Conservation (phyloP, 1,284 basidiomycete genomes). For the Boletus semigastroideus region DNA sequence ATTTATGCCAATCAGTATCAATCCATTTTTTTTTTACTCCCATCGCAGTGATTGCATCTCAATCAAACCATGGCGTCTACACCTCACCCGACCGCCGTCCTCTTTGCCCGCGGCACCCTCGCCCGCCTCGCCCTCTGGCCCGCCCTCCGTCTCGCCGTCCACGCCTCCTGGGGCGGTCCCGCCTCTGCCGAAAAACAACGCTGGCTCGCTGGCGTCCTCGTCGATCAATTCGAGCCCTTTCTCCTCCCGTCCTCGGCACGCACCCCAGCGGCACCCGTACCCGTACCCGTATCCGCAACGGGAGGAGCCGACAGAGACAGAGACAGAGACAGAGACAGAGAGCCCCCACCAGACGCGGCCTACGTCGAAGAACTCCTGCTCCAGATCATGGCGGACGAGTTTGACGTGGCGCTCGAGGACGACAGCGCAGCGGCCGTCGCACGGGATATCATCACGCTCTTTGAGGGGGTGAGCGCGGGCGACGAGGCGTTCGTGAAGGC, state of each 20-base stretch:
- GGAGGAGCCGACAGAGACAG: no score
- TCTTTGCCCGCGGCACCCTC: conserved; percentile 83
- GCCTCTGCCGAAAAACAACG: conserved; percentile 65
- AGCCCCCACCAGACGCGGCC: conserved; percentile 58
- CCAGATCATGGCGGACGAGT: conserved; percentile 84
- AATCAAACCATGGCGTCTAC: conserved; percentile 12
- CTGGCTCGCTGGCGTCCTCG: conserved; percentile 79
- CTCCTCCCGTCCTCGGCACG: not conserved
- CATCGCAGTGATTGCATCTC: not conserved
- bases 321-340: not conserved
- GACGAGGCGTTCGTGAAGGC: conserved; percentile 48
- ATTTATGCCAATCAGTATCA: no score
- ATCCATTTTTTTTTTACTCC: no score
- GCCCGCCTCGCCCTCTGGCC: conserved; percentile 81
- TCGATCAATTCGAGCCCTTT: conserved; percentile 78
- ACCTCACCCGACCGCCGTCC: conserved; percentile 48
- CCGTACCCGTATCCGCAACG: not conserved
- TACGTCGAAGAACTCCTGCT: conserved; percentile 79
- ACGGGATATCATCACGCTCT: conserved; percentile 66
- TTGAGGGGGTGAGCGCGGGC: conserved; percentile 47
- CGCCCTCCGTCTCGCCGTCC: conserved; percentile 79
- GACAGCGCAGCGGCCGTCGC: conserved; percentile 73
- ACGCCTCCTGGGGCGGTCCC: conserved; percentile 81
- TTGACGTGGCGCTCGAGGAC: conserved; percentile 80
- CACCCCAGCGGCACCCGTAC: not conserved